A percentile compares a stretch with the other conserved stretches of the same genome.
Conservation (phyloP, 306 rosid genomes). For the Trifolium repens region DNA sequence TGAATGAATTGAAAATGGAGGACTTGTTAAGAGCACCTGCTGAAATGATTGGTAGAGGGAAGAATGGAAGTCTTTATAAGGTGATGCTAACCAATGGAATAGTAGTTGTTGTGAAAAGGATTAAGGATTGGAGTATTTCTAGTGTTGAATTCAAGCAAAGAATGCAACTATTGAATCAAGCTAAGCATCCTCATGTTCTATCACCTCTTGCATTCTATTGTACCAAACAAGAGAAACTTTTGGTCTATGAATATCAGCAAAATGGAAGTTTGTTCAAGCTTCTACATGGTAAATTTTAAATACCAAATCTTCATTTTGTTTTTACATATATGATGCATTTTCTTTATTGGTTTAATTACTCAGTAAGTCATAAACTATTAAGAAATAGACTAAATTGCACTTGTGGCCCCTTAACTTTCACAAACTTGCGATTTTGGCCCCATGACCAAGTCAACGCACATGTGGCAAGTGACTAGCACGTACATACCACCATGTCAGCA, state of each 20-base stretch:
- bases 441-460: too few species aligned
- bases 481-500: too few species aligned
- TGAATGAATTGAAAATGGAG: slow-evolving; percentile 63
- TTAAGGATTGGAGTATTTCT: slow-evolving; percentile 53
- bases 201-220: slow-evolving; percentile 76
- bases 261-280: slow-evolving; percentile 78
- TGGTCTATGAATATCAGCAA: slow-evolving; percentile 79
- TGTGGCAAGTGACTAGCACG: too few species aligned
- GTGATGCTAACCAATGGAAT: slow-evolving; percentile 62
- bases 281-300: slow-evolving; percentile 73
- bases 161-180: slow-evolving; percentile 60
- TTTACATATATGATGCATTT: neutral
- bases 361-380: too few species aligned
- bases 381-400: too few species aligned
- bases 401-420: too few species aligned
- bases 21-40: slow-evolving; percentile 87
- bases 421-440: too few species aligned
- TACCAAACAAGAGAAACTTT: slow-evolving; percentile 77
- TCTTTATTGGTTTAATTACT: neutral
- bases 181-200: slow-evolving; percentile 63
- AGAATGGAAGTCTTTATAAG: slow-evolving; percentile 75
- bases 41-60: slow-evolving; percentile 85
- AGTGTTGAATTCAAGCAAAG: slow-evolving; percentile 62
- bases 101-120: slow-evolving; percentile 68
- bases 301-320: slow-evolving; percentile 8